Conservation (phyloP, 176 grass and related monocot genomes). For the Bolboschoenus planiculmis region DNA sequence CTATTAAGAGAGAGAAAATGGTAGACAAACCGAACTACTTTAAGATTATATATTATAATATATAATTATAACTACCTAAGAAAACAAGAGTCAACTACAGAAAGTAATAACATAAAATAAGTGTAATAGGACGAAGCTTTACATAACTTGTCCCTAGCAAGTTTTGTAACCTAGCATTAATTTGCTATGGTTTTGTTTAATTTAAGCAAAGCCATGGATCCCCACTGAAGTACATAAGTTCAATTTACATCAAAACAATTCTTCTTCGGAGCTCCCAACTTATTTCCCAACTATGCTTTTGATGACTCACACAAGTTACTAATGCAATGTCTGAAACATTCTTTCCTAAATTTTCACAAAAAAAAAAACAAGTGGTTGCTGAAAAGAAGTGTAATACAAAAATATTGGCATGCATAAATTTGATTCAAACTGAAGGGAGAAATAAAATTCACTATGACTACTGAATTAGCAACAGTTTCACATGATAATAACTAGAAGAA, state of each 20-base stretch:
- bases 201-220: neutral
- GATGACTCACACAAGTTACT: no score
- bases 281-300: no score
- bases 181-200: neutral
- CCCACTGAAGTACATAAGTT: neutral
- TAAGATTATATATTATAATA: neutral
- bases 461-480: no score
- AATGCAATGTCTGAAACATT: no score
- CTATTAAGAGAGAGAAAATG: slow-evolving; percentile 5
- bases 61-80: neutral
- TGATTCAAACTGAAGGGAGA: no score
- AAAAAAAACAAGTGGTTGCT: no score
- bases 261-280: neutral
- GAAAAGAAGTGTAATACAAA: no score
- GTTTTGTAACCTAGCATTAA: no score
- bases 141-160: neutral
- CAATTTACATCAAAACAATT: neutral
- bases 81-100: neutral
- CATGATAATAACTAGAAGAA: no score
- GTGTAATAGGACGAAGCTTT: neutral
- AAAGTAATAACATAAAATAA: neutral
- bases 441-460: no score
- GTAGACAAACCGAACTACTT: slow-evolving; percentile 20
- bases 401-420: no score
- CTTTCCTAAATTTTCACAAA: no score